phyloP scores from a whole-genome alignment of 2,329 filamentous ascomycete genomes.

The Aspergillus japonicus region DNA sequence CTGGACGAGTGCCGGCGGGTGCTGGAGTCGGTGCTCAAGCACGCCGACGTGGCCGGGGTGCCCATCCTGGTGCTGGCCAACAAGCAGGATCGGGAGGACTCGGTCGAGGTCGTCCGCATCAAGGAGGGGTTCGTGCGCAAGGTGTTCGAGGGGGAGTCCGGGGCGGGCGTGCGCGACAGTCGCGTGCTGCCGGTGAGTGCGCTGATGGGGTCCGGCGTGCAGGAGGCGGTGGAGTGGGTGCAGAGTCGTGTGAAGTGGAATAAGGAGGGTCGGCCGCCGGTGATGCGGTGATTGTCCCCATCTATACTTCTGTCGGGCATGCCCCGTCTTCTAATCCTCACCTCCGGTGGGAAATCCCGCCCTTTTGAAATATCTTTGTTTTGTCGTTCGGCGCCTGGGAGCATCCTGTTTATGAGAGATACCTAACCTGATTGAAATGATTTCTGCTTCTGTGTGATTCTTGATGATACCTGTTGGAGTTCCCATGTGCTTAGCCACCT shows the following conservation, averaged over 20 bases:
- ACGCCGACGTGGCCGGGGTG: constrained; percentile 85
- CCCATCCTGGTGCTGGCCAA: constrained; percentile 91
- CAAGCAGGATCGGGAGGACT: constrained; percentile 97
- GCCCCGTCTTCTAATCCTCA: no score
- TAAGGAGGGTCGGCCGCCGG: constrained; percentile 84
- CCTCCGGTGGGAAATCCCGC: no score
- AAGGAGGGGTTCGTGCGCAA: constrained; percentile 95
- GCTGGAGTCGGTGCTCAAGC: constrained; percentile 83
- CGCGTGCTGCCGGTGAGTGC: constrained; percentile 88
- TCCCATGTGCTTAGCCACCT: not conserved
- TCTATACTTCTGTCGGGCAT: no score
- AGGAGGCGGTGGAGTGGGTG: constrained; percentile 96
- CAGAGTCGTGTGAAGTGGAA: constrained; percentile 93
- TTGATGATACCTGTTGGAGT: not conserved
- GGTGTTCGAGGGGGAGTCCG: constrained; percentile 93
- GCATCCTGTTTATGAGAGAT: not conserved
- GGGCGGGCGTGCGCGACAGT: constrained; percentile 80
- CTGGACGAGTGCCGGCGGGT: constrained; percentile 87
- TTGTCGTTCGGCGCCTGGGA: not conserved
- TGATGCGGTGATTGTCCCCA: constrained; percentile 69
- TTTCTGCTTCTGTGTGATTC: not conserved
- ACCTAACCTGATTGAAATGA: not conserved
- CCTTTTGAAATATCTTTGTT: not conserved
- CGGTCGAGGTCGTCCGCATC: constrained; percentile 93
- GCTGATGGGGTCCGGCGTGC: constrained; percentile 76